Evolutionary conservation across 495 filamentous ascomycete genomes (phyloP).

Genomic region (Elaphomyces granulatus): DNA sequence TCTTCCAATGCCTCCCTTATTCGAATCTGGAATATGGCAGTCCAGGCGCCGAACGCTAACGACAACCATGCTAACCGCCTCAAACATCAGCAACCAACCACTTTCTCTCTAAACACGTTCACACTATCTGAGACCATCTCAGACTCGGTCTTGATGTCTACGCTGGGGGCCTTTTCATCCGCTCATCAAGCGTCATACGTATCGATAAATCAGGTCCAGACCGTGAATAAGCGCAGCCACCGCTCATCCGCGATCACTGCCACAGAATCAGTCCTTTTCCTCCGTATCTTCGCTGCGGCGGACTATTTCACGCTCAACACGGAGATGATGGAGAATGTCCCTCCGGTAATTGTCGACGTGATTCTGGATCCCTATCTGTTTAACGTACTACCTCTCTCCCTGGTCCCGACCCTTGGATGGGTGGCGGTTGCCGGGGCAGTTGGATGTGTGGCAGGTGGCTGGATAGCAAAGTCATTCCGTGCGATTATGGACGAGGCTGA

Average conservation of each 20-base stretch:
- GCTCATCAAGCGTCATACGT: slow-evolving; percentile 21
- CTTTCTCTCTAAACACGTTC: slow-evolving; percentile 55
- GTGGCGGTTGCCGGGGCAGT: slow-evolving; percentile 39
- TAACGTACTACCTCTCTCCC: slow-evolving; percentile 55
- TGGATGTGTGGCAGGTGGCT: slow-evolving; percentile 32
- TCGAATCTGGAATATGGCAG: too few species aligned
- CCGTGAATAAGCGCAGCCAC: too few species aligned
- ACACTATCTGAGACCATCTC: slow-evolving; percentile 42
- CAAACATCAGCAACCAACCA: slow-evolving; percentile 63
- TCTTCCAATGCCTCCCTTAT: too few species aligned
- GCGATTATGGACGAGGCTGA: background rate
- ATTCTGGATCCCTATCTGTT: slow-evolving; percentile 75
- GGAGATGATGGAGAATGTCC: slow-evolving; percentile 61
- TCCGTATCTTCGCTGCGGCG: slow-evolving; percentile 61
- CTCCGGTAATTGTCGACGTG: slow-evolving; percentile 65
- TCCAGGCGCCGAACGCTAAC: too few species aligned
- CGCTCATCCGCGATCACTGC: too few species aligned
- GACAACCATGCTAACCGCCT: background rate
- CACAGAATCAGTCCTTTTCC: slow-evolving; percentile 52
- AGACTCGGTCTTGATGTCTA: slow-evolving; percentile 44
- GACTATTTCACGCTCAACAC: slow-evolving; percentile 67
- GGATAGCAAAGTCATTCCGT: slow-evolving; percentile 7
- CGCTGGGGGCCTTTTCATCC: slow-evolving; percentile 48
- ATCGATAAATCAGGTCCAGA: too few species aligned
- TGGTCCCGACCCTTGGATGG: slow-evolving; percentile 51